These are phyloP conservation scores for Aspergillus sp. DNA, from an alignment of 2,329 filamentous ascomycete species.

Conservation along the genomic window DNA sequence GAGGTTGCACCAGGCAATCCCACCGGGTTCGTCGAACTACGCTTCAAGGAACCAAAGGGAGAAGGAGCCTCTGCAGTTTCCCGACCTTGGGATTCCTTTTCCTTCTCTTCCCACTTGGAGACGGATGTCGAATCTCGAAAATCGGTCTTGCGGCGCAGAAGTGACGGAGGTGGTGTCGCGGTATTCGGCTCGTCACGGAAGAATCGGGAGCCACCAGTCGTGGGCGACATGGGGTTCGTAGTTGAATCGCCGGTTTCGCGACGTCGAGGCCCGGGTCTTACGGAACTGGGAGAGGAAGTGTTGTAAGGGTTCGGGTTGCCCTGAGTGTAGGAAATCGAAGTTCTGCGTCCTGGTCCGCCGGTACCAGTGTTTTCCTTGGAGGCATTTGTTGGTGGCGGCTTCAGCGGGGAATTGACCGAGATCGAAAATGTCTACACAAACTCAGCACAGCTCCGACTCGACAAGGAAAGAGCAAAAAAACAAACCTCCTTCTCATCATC, in stretches of 20 bases:
- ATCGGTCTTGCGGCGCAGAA: conserved; percentile 66
- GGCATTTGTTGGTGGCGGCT: conserved; percentile 72
- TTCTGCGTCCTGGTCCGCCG: conserved; percentile 69
- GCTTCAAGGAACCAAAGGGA: conserved; percentile 61
- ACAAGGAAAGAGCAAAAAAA: conserved; percentile 19
- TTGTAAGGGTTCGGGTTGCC: conserved; percentile 67
- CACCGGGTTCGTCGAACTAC: conserved; percentile 58
- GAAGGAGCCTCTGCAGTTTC: conserved; percentile 48
- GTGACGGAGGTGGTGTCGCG: conserved; percentile 63
- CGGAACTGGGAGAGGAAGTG: conserved; percentile 72
- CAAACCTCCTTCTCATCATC: conserved; percentile 68
- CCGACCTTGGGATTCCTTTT: conserved; percentile 50
- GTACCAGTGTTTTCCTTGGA: conserved; percentile 59
- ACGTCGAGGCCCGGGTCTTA: conserved; percentile 76
- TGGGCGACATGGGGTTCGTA: conserved; percentile 55
- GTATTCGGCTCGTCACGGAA: conserved; percentile 58
- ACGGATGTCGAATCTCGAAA: conserved; percentile 55
- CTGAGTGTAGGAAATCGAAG: conserved; percentile 73
- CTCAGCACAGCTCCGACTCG: conserved; percentile 26
- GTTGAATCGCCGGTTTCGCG: conserved; percentile 80
- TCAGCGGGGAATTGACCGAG: conserved; percentile 92
- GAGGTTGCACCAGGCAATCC: conserved; percentile 55
- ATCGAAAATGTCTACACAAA: conserved; percentile 70
- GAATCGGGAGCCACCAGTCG: conserved; percentile 49
- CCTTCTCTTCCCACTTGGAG: conserved; percentile 54